Percentiles rank a stretch among this genome's conserved stretches.
Evolutionary conservation across 2,329 filamentous ascomycete species (phyloP).

Genomic region (Paecilomyces formosus): DNA sequence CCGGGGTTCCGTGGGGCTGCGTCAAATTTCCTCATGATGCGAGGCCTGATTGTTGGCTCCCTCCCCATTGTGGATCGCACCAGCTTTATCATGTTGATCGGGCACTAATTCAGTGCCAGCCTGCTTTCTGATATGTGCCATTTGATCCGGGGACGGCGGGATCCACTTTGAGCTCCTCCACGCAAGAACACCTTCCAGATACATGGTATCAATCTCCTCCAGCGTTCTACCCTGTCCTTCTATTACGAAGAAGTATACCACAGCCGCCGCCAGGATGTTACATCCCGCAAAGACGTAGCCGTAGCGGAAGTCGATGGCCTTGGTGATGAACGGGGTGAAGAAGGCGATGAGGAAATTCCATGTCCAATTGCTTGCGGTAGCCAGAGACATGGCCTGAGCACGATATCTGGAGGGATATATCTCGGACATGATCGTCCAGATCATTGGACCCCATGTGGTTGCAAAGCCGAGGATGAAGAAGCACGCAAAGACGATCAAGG

Average conservation of each 20-base stretch:
- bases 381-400: slow-evolving; percentile 69
- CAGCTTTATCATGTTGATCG: neutral
- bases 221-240: slow-evolving; percentile 66
- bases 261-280: slow-evolving; percentile 55
- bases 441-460: slow-evolving; percentile 59
- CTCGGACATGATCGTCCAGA: slow-evolving; percentile 40
- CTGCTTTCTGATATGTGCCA: neutral
- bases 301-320: slow-evolving; percentile 64
- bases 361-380: slow-evolving; percentile 72
- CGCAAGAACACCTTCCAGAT: slow-evolving; percentile 57
- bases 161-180: slow-evolving; percentile 52
- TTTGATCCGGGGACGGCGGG: slow-evolving; percentile 15
- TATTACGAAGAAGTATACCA: slow-evolving; percentile 72
- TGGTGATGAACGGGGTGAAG: slow-evolving; percentile 73
- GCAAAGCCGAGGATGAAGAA: slow-evolving; percentile 70
- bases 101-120: neutral
- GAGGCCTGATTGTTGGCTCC: neutral
- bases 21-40: neutral
- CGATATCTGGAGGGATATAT: slow-evolving; percentile 45
- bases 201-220: slow-evolving; percentile 77
- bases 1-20: too few relatives aligned
- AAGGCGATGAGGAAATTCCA: slow-evolving; percentile 72
- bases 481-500: slow-evolving; percentile 66
- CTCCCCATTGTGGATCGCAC: neutral
- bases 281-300: slow-evolving; percentile 73